Evolutionary conservation across 768 basidiomycete species (phyloP).

Genomic region (Suillus decipiens): DNA sequence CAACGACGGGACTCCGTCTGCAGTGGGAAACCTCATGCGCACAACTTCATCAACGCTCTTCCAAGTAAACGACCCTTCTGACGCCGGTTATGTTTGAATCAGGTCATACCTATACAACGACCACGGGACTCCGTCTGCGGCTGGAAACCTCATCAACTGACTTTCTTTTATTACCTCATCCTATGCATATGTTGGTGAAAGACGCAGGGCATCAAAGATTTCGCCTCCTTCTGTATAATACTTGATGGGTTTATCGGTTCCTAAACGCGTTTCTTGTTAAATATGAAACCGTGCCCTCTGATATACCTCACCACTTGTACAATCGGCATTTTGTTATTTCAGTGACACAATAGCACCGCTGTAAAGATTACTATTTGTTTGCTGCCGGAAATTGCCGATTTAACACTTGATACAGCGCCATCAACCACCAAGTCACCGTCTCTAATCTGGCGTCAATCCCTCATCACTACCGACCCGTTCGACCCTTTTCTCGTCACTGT

Average conservation of each 20-base stretch:
- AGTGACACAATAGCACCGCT: no score
- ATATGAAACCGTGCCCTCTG: background rate
- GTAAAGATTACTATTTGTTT: no score
- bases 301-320: background rate
- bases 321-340: background rate
- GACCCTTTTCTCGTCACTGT: no score
- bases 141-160: conserved; percentile 28
- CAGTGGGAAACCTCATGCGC: conserved; percentile 27
- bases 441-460: no score
- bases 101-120: conserved; percentile 36
- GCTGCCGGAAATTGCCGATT: no score
- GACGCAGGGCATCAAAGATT: background rate
- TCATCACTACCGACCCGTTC: no score
- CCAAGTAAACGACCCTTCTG: conserved; percentile 20
- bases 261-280: background rate
- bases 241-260: background rate
- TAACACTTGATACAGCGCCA: no score
- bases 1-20: conserved; percentile 28
- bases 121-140: conserved; percentile 25
- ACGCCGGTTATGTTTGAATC: conserved; percentile 22
- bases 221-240: background rate
- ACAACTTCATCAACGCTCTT: conserved; percentile 31
- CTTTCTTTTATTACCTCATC: background rate
- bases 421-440: no score
- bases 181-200: background rate